Percentiles rank a stretch among this genome's conserved stretches.
phyloP scores from a whole-genome alignment of 371 early-diverging fungal species.

The Rhizopus delemar region DNA sequence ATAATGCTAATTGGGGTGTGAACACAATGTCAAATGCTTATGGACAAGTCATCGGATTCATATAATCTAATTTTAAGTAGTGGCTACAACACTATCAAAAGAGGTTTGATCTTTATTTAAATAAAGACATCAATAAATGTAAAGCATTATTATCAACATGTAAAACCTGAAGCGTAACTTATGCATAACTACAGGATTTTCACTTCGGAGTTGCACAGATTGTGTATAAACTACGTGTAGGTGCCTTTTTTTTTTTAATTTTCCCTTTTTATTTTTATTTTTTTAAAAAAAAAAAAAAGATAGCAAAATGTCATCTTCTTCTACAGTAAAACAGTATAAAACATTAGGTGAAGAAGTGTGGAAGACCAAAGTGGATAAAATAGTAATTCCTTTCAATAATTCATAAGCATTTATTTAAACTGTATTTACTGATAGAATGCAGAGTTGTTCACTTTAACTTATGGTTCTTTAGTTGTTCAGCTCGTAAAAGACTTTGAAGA shows the following conservation, averaged over 20 bases:
- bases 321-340: constrained; percentile 70
- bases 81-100: background rate
- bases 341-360: constrained; percentile 91
- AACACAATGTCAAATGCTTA: constrained; percentile 34
- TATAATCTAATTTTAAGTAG: background rate
- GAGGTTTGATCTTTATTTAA: no score
- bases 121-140: no score
- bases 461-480: constrained; percentile 95
- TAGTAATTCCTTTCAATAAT: constrained; percentile 54
- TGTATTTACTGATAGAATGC: constrained; percentile 63
- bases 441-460: constrained; percentile 96
- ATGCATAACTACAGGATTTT: no score
- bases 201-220: no score
- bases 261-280: background rate
- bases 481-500: constrained; percentile 94
- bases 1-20: constrained; percentile 35
- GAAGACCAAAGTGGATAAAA: constrained; percentile 92
- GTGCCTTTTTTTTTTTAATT: background rate
- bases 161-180: no score
- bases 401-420: background rate
- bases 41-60: constrained; percentile 24
- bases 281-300: constrained; percentile 1
- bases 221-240: no score
- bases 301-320: constrained; percentile 34
- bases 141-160: no score